Evolutionary conservation across 2,329 filamentous ascomycete genomes (phyloP).

Genomic region (Hypoxylon sp.): DNA sequence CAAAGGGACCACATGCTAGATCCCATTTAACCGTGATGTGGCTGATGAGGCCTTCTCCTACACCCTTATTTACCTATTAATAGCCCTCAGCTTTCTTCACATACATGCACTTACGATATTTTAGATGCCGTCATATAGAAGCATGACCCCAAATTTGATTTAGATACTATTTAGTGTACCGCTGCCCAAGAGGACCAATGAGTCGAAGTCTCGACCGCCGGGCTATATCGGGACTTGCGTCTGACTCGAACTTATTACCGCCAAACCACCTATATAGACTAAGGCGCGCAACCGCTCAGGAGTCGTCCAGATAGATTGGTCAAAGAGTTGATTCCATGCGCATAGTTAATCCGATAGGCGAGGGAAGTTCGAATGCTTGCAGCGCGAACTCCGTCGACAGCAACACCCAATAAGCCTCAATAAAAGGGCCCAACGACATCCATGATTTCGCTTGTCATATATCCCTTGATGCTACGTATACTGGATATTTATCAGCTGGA

Average conservation of each 20-base stretch:
- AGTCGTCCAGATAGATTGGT: background rate
- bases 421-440: background rate
- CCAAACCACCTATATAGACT: background rate
- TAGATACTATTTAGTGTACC: background rate
- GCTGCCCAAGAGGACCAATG: background rate
- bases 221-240: background rate
- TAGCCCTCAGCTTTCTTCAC: slow-evolving; percentile 4
- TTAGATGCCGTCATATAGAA: background rate
- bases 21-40: slow-evolving; percentile 43
- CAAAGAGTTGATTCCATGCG: background rate
- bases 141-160: background rate
- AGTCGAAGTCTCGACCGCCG: background rate
- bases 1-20: slow-evolving; percentile 38
- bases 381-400: background rate
- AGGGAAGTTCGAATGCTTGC: background rate
- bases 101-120: background rate
- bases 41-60: slow-evolving; percentile 21
- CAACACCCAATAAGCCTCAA: background rate
- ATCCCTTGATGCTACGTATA: background rate
- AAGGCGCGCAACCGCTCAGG: background rate
- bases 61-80: slow-evolving; percentile 14
- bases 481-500: background rate
- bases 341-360: background rate
- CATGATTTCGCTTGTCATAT: background rate
- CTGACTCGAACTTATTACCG: slow-evolving; percentile 16